phyloP scores from a whole-genome alignment of 1,284 basidiomycete species.

The Cutaneotrichosporon curvatum region DNA sequence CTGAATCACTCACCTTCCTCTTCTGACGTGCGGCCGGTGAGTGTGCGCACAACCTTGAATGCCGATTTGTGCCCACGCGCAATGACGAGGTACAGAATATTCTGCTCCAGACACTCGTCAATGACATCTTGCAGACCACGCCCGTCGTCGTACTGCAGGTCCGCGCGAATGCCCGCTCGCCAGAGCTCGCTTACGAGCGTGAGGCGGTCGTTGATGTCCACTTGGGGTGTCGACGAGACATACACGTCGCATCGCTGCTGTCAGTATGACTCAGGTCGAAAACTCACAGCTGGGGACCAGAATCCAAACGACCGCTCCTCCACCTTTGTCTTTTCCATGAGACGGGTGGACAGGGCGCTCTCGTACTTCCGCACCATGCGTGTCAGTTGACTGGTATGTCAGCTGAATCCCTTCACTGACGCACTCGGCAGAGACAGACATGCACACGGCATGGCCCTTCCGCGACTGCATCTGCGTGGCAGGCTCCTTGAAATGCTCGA shows the following conservation, averaged over 20 bases:
- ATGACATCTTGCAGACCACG: conserved; percentile 37
- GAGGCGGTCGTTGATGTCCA: conserved; percentile 48
- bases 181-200: conserved; percentile 52
- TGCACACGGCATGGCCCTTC: conserved; percentile 49
- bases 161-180: conserved; percentile 51
- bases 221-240: conserved; percentile 48
- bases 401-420: conserved; percentile 5
- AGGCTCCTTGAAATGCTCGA: conserved; percentile 49
- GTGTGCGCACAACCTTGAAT: conserved; percentile 34
- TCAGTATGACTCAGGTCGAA: conserved; percentile 17
- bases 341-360: conserved; percentile 40
- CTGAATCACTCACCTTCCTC: conserved; percentile 23
- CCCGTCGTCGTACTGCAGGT: conserved; percentile 51
- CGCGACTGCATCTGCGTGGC: conserved; percentile 33
- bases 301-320: conserved; percentile 49
- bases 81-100: conserved; percentile 43
- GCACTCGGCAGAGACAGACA: conserved; percentile 50
- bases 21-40: conserved; percentile 23
- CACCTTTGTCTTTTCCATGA: conserved; percentile 46
- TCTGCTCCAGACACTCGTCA: conserved; percentile 44
- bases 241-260: conserved; percentile 53
- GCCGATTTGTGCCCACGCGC: conserved; percentile 35
- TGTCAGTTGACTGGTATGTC: conserved; percentile 45
- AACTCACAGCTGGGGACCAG: conserved; percentile 36
- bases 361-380: conserved; percentile 46